Base-by-base conservation (phyloP, 805 yeast species). In the Millerozyma miso region DNA sequence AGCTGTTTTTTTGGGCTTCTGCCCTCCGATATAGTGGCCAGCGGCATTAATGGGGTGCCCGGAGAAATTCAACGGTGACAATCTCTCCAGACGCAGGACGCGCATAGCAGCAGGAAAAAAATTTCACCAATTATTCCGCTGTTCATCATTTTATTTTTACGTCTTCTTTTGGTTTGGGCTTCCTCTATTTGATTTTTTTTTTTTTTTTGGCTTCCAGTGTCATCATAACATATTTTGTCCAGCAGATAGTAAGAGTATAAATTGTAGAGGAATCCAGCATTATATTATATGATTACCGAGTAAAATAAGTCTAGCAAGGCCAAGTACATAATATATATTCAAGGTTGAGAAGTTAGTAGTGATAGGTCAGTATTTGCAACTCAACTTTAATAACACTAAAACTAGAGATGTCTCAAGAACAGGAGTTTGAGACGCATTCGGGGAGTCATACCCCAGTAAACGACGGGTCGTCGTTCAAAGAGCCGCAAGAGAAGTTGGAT, bases 371-470 rank as follows among this genome's bases (percentile, higher is more conserved):
- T n/a, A n/a, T n/a, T n/a, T n/a, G n/a, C n/a, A n/a, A n/a, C n/a
- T n/a, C n/a, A n/a, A n/a, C n/a, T n/a, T n/a, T n/a, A n/a, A n/a
- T n/a, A n/a, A n/a, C n/a, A n/a, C n/a, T n/a, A n/a, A 23, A 23
- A 23, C 6, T 6, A 23, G 10, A 23, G 7, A 35, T 35, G 38
- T 35, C 38, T 19, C 38, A 35, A 19, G 38, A 23, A 23, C 34
- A 56, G 43, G 57, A 60, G 43, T 39, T 53, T 23, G 29, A 23
- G 29, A 23, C 29, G 6, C 35, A 49, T 19, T 55, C 68, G 37
- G 68, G 65, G 41, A 58, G 52, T 39, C 64, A 57, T 41, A 65
- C 71, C 37, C 70, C 71, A 41, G 58, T 58, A 31, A 53, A 53
- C 35, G 54, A 52, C 43, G 53, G 58, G 31, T 54, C 59, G 15